phyloP scores from a whole-genome alignment of 2,329 filamentous ascomycete species.

The Trichothecium sympodiale region DNA sequence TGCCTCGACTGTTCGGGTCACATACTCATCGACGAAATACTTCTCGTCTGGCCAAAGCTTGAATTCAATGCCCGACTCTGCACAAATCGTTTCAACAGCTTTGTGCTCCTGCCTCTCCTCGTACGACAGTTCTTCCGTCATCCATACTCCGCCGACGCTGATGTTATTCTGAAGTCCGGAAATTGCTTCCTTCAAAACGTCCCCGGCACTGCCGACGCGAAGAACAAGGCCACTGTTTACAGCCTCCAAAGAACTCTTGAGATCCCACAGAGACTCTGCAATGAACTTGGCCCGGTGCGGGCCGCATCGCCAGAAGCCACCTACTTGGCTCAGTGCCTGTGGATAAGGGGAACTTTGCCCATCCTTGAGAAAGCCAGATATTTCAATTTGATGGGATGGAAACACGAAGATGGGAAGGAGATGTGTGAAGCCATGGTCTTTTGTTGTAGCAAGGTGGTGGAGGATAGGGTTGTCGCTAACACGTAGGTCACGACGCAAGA shows the following conservation, averaged over 20 bases:
- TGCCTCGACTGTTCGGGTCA: conserved; percentile 9
- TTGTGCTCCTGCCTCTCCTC: conserved; percentile 60
- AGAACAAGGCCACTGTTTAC: conserved; percentile 51
- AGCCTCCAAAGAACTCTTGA: conserved; percentile 51
- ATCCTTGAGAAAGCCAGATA: conserved; percentile 58
- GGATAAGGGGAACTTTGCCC: conserved; percentile 52
- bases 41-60: conserved; percentile 64
- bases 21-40: conserved; percentile 70
- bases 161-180: conserved; percentile 13
- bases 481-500: conserved; percentile 63
- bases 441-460: conserved; percentile 38
- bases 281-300: conserved; percentile 62
- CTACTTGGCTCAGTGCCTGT: conserved; percentile 54
- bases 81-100: conserved; percentile 40
- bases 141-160: conserved; percentile 55
- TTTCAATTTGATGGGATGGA: conserved; percentile 58
- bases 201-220: conserved; percentile 48
- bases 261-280: conserved; percentile 60
- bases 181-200: conserved; percentile 36
- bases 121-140: conserved; percentile 56
- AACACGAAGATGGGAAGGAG: conserved; percentile 63
- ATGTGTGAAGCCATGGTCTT: conserved; percentile 50
- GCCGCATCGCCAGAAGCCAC: conserved; percentile 62
- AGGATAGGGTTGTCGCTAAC: conserved; percentile 66
- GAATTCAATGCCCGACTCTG: conserved; percentile 44